Percentiles rank a stretch among this genome's conserved stretches.
Conservation (phyloP, 192 early-diverging fungal species). For the Lobulomyces angularis region DNA sequence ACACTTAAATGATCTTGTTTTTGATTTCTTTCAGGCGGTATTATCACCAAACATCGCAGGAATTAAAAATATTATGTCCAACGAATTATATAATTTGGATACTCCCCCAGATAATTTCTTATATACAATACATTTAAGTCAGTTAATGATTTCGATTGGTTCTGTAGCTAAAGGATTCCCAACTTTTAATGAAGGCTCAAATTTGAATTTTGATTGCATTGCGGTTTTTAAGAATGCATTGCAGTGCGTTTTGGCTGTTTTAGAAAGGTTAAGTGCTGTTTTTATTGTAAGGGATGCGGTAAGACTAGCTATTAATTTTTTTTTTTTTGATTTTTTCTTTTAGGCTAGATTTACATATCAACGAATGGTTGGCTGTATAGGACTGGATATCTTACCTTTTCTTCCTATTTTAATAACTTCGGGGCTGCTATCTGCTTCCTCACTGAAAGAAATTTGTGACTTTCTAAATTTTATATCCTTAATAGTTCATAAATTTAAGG, state of each 20-base stretch:
- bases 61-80: conserved; percentile 62
- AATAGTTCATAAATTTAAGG: conserved; percentile 86
- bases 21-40: conserved; percentile 41
- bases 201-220: conserved; percentile 38
- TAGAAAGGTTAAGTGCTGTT: conserved; percentile 34
- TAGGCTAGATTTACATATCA: conserved; percentile 62
- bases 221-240: conserved; percentile 69
- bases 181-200: conserved; percentile 23
- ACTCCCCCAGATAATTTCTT: conserved; percentile 49
- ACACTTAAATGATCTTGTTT: conserved; percentile 3
- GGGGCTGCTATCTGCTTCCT: conserved; percentile 60
- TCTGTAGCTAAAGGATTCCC: conserved; percentile 70
- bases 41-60: conserved; percentile 64
- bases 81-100: conserved; percentile 44
- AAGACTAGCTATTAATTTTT: conserved; percentile 8
- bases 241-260: conserved; percentile 56
- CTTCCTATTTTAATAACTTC: conserved; percentile 61
- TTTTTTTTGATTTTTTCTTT: conserved; percentile 5
- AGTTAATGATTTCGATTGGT: conserved; percentile 72
- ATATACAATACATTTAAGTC: conserved; percentile 64
- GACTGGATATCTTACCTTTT: conserved; percentile 67
- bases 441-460: conserved; percentile 67
- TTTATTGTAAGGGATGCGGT: conserved; percentile 27
- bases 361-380: conserved; percentile 76
- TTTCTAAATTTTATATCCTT: conserved; percentile 73